Base-by-base conservation (phyloP, 2,329 filamentous ascomycete species). In the Calonectria pseudoreteaudii region DNA sequence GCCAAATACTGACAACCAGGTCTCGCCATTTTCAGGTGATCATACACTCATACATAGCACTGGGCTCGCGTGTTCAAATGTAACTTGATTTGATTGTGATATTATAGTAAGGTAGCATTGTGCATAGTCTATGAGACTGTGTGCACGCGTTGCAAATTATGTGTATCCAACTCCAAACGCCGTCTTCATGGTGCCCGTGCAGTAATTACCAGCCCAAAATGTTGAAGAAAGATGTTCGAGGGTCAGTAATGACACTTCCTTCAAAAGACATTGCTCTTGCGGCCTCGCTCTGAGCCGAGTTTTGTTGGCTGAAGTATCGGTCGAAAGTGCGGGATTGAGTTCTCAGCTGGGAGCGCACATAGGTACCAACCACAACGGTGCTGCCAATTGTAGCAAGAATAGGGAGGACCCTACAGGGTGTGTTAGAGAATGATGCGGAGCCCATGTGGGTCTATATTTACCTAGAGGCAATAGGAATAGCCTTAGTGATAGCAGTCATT, bases 281-380 rank as follows among this genome's bases (percentile, higher is more conserved):
- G 7, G 81, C 82, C 68, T 86, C 84, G 71, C 85, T 86, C 73
- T 84, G 74, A 8, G 83, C 75, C 10, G 81, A 85, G 77, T 85
- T 81, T 80, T 86, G 86, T 71, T 82, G 81, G 44, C 82, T 70
- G 73, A 86, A 86, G 74, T 81, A 84, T 50, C 81, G 81, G 74
- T 86, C 85, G 78, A 86, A 82, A 7, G 80, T 82, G 36, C 76
- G 75, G 7, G 84, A 85, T 68, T 83, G 81, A 36, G 70, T 78
- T 50, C 74, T 68, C 53, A 86, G 81, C 62, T 85, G 84, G 18
- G 72, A 76, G 66, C 76, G 76, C 66, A 86, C 80, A 73, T 84
- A 85, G 72, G 77, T 71, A n/a, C 71, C 83, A 31, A 85, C 74
- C 20, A 78, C 76, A 23, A 78, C 75, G 69, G 53, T 36, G 30